Conservation (phyloP, 352 stramenopile species). For the Phytophthora lateralis region DNA sequence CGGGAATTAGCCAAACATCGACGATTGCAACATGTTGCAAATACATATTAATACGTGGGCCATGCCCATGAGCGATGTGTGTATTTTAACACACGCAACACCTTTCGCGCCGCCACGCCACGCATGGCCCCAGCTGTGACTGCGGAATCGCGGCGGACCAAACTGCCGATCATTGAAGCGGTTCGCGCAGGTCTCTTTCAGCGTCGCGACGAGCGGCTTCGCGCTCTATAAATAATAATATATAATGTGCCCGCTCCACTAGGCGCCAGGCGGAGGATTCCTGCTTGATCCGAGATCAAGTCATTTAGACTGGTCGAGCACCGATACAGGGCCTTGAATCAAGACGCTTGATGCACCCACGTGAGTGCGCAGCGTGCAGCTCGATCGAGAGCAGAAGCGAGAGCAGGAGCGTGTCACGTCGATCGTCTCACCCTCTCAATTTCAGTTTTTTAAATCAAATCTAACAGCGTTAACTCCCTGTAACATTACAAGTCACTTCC, state of each 20-base stretch:
- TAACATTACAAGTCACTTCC: not conserved
- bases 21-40: too few species aligned
- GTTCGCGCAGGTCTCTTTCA: not conserved
- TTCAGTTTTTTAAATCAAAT: not conserved
- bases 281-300: conserved; percentile 20
- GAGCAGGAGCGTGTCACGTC: not conserved
- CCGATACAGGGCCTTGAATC: too few species aligned
- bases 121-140: conserved; percentile 14
- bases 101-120: conserved; percentile 9
- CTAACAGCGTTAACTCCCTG: not conserved
- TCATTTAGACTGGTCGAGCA: conserved; percentile 9
- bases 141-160: conserved; percentile 26
- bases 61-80: too few species aligned
- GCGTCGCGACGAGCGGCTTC: conserved; percentile 8
- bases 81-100: too few species aligned
- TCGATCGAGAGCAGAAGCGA: too few species aligned
- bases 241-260: not conserved
- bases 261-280: conserved; percentile 2
- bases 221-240: not conserved
- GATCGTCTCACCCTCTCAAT: not conserved
- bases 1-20: too few species aligned
- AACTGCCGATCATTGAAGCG: conserved; percentile 19
- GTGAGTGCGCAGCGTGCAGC: not conserved
- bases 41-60: too few species aligned
- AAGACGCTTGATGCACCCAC: not conserved